These are phyloP conservation scores for Botrytis squamosa DNA, from an alignment of 2,329 filamentous ascomycete genomes.

Conservation along the genomic window DNA sequence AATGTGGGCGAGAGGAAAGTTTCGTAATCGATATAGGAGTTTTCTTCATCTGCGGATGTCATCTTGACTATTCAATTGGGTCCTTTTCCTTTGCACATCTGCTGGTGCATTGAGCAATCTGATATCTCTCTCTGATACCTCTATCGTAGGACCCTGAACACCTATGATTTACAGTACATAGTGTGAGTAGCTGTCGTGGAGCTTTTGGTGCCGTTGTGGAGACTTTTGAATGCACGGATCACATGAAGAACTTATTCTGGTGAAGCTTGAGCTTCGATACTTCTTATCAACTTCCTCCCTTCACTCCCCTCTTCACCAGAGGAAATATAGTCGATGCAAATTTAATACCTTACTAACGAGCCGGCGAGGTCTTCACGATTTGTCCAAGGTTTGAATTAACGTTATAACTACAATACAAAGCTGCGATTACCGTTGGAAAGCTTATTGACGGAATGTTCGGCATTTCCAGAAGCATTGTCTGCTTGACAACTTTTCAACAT, in stretches of 20 bases:
- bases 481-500: conserved; percentile 10
- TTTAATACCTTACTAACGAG: neutral
- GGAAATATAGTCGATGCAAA: neutral
- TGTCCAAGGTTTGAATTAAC: neutral
- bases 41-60: conserved; percentile 50
- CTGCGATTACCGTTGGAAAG: neutral
- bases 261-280: neutral
- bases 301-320: neutral
- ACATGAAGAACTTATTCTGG: neutral
- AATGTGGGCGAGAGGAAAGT: conserved; percentile 83
- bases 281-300: neutral
- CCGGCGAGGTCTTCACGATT: neutral
- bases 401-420: neutral
- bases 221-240: conserved; percentile 5
- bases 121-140: neutral
- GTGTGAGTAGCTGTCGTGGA: conserved; percentile 16
- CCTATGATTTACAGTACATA: conserved; percentile 6
- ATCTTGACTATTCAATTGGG: conserved; percentile 25
- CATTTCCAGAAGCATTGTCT: neutral
- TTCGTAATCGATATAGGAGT: conserved; percentile 95
- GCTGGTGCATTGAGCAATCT: neutral
- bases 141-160: neutral
- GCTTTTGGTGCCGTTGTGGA: conserved; percentile 5
- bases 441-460: neutral
- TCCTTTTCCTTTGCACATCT: neutral